Conservation (phyloP, 208 protist species). For the Trypanosoma cruzi region DNA sequence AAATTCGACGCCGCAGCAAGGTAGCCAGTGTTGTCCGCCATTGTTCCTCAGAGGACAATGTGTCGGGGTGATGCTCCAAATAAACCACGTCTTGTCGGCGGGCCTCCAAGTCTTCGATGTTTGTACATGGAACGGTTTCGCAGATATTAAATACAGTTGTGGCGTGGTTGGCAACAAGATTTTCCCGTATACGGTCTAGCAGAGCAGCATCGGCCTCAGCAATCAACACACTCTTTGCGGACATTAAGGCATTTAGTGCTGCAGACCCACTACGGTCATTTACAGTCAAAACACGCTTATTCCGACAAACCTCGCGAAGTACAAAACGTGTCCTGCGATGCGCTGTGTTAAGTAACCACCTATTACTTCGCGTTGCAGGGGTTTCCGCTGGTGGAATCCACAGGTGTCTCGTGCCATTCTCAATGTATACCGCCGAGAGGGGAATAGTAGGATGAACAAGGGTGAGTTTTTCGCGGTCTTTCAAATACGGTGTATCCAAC, state of each 20-base stretch:
- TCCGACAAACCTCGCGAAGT: slow-evolving; percentile 62
- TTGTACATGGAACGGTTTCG: slow-evolving; percentile 41
- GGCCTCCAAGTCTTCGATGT: slow-evolving; percentile 42
- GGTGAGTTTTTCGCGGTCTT: slow-evolving; percentile 42
- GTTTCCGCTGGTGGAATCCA: slow-evolving; percentile 47
- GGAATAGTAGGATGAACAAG: slow-evolving; percentile 56
- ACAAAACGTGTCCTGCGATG: slow-evolving; percentile 65
- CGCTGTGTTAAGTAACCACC: slow-evolving; percentile 64
- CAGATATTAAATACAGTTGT: slow-evolving; percentile 56
- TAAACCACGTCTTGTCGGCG: slow-evolving; percentile 66
- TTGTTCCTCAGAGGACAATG: slow-evolving; percentile 52
- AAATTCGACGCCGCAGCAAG: slow-evolving; percentile 45
- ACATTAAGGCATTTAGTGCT: slow-evolving; percentile 77
- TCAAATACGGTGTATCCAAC: slow-evolving; percentile 68
- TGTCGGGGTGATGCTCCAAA: slow-evolving; percentile 59
- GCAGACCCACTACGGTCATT: slow-evolving; percentile 75
- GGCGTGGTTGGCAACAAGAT: slow-evolving; percentile 76
- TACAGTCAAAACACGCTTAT: slow-evolving; percentile 76
- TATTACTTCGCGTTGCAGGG: slow-evolving; percentile 45
- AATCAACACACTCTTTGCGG: slow-evolving; percentile 72
- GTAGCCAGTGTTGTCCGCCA: slow-evolving; percentile 47
- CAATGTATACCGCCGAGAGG: slow-evolving; percentile 55
- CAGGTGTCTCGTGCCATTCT: slow-evolving; percentile 70
- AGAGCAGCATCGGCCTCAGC: slow-evolving; percentile 43
- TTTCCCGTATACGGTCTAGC: slow-evolving; percentile 62